A percentile compares a stretch with the other conserved stretches of the same genome.
phyloP scores from a whole-genome alignment of 768 basidiomycete genomes.

The Pleurotus giganteus region DNA sequence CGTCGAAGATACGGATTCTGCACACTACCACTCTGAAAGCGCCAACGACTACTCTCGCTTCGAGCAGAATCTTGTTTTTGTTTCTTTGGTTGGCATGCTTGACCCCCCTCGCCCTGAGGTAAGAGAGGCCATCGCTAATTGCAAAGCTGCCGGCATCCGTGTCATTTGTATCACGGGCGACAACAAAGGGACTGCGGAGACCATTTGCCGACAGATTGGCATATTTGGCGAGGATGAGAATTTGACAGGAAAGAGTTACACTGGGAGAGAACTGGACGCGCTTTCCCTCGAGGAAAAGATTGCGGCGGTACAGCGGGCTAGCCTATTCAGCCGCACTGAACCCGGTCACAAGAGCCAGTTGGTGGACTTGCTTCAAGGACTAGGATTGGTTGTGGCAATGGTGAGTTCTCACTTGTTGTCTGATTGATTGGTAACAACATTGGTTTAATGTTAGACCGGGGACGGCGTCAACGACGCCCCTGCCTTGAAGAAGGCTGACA shows the following conservation, averaged over 20 bases:
- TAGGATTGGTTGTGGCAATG: slow-evolving; percentile 96
- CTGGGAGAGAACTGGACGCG: slow-evolving; percentile 87
- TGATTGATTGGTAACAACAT: slow-evolving; percentile 2
- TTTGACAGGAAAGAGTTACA: slow-evolving; percentile 92
- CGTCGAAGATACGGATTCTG: slow-evolving; percentile 69
- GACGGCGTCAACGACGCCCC: slow-evolving; percentile 99
- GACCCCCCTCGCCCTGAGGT: slow-evolving; percentile 98
- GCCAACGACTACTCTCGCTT: slow-evolving; percentile 84
- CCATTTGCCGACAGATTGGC: slow-evolving; percentile 94
- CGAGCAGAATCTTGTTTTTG: slow-evolving; percentile 90
- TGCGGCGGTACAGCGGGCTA: slow-evolving; percentile 81
- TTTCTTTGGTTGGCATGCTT: slow-evolving; percentile 95
- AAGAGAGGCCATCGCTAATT: slow-evolving; percentile 80
- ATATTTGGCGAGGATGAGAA: slow-evolving; percentile 88
- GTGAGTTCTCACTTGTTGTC: slow-evolving; percentile 31
- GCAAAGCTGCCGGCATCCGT: slow-evolving; percentile 89
- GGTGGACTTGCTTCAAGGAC: slow-evolving; percentile 88
- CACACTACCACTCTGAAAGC: slow-evolving; percentile 80
- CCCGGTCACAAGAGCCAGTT: slow-evolving; percentile 94
- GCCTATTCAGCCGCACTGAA: slow-evolving; percentile 91
- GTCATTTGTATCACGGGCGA: slow-evolving; percentile 98
- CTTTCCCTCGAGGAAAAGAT: slow-evolving; percentile 81
- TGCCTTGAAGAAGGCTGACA: slow-evolving; percentile 94
- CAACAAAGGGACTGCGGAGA: slow-evolving; percentile 97
- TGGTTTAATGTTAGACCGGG: slow-evolving; percentile 58